Evolutionary conservation across 2,329 filamentous ascomycete genomes (phyloP).

Genomic region (Sporothrix protearum): DNA sequence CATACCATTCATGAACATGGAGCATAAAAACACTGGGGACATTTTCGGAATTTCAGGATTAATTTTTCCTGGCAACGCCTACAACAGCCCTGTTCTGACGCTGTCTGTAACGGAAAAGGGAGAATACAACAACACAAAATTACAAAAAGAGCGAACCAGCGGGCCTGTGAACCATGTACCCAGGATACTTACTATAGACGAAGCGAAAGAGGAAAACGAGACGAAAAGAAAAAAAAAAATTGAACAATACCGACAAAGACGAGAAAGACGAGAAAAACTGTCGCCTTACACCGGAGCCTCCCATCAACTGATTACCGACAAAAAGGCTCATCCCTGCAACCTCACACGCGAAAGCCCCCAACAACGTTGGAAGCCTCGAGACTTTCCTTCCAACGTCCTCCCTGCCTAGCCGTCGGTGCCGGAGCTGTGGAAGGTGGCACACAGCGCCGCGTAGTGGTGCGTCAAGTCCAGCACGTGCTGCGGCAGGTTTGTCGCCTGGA

Average conservation of each 20-base stretch:
- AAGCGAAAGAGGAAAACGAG: neutral
- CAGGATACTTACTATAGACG: neutral
- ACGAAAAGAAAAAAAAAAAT: neutral
- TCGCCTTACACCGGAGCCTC: neutral
- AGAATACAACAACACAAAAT: slow-evolving; percentile 1
- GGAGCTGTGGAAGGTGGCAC: slow-evolving; percentile 90
- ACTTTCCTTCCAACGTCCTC: neutral
- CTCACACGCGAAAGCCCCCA: too few relatives aligned
- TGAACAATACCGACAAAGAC: too few relatives aligned
- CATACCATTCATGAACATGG: neutral
- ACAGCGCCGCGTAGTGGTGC: slow-evolving; percentile 92
- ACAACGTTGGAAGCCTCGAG: too few relatives aligned
- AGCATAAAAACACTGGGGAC: too few relatives aligned
- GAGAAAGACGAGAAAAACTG: neutral
- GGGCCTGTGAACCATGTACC: neutral
- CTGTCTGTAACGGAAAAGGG: neutral
- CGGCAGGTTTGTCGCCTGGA: slow-evolving; percentile 90
- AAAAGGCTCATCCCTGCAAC: too few relatives aligned
- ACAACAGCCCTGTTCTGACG: neutral
- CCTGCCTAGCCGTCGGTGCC: slow-evolving; percentile 71
- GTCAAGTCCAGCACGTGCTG: slow-evolving; percentile 92
- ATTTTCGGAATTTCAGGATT: too few relatives aligned
- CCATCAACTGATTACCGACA: neutral
- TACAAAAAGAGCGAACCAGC: neutral
- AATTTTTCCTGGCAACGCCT: neutral